These are phyloP conservation scores for Volvox carteri DNA, from an alignment of 163 green algal species.

Conservation along the genomic window DNA sequence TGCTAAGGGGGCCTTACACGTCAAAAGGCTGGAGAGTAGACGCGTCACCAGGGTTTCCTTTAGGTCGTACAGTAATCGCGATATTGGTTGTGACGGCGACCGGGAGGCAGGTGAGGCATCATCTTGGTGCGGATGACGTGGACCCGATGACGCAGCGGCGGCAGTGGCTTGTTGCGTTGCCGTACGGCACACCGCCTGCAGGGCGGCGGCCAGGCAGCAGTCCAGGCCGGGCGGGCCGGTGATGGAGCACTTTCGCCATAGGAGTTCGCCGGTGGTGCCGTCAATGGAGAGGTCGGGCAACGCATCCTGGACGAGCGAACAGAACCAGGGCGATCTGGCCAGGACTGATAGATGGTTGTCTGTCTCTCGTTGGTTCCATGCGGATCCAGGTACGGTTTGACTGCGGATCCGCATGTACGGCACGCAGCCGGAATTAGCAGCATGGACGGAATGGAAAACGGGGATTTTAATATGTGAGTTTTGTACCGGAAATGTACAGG, in stretches of 20 bases:
- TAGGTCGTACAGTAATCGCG: not conserved
- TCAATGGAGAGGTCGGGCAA: not conserved
- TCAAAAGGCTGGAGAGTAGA: not conserved
- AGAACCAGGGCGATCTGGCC: slow-evolving; percentile 9
- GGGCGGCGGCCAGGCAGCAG: not conserved
- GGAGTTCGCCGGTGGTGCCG: not conserved
- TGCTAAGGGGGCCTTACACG: not conserved
- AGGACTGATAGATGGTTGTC: slow-evolving; percentile 26
- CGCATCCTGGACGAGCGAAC: not conserved
- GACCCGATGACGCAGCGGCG: too few species aligned
- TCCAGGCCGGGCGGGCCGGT: not conserved
- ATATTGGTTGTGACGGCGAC: not conserved
- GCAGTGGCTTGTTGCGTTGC: not conserved
- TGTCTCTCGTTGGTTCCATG: not conserved
- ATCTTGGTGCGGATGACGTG: too few species aligned
- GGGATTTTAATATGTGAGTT: too few species aligned
- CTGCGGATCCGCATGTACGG: slow-evolving; percentile 6
- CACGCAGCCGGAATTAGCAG: too few species aligned
- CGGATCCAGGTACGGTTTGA: slow-evolving; percentile 1
- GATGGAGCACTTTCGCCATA: not conserved
- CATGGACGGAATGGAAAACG: too few species aligned
- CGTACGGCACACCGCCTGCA: slow-evolving; percentile 13
- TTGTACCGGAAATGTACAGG: too few species aligned
- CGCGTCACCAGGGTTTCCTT: not conserved
- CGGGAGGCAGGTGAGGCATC: not conserved